Percentiles rank a stretch among this genome's conserved stretches.
Conservation (phyloP, 2,329 filamentous ascomycete genomes). For the Lachnellula arida region DNA sequence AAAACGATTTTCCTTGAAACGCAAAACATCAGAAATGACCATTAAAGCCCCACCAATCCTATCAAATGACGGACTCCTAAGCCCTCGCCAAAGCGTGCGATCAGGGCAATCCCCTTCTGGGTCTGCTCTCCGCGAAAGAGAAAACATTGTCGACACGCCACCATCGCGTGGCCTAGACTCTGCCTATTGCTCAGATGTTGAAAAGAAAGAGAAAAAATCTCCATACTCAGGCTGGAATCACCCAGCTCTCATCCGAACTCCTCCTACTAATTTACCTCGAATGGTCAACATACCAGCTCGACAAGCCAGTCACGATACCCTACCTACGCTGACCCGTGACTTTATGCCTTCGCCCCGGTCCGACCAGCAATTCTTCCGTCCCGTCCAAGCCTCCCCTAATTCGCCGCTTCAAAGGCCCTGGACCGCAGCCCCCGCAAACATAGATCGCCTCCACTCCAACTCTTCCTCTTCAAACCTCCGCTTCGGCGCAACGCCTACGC, state of each 20-base stretch:
- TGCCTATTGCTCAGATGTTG: constrained; percentile 30
- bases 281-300: constrained; percentile 2
- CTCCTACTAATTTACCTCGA: constrained; percentile 7
- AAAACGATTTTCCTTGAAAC: constrained; percentile 28
- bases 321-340: constrained; percentile 12
- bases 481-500: constrained; percentile 16
- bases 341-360: constrained; percentile 38
- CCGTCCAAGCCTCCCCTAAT: constrained; percentile 58
- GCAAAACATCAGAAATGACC: constrained; percentile 20
- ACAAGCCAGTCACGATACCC: neutral
- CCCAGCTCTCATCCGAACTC: constrained; percentile 1
- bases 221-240: constrained; percentile 13
- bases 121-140: constrained; percentile 6
- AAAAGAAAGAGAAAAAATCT: constrained; percentile 15
- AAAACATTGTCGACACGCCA: constrained; percentile 18
- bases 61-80: constrained; percentile 14
- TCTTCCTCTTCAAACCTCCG: constrained; percentile 48
- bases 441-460: constrained; percentile 21
- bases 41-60: constrained; percentile 9
- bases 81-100: constrained; percentile 14
- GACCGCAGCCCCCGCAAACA: constrained; percentile 29
- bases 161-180: constrained; percentile 31
- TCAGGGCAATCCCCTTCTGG: constrained; percentile 4
- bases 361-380: constrained; percentile 54
- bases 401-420: constrained; percentile 51